Conservation (phyloP, 805 yeast species). For the Nakazawaea sp. region DNA sequence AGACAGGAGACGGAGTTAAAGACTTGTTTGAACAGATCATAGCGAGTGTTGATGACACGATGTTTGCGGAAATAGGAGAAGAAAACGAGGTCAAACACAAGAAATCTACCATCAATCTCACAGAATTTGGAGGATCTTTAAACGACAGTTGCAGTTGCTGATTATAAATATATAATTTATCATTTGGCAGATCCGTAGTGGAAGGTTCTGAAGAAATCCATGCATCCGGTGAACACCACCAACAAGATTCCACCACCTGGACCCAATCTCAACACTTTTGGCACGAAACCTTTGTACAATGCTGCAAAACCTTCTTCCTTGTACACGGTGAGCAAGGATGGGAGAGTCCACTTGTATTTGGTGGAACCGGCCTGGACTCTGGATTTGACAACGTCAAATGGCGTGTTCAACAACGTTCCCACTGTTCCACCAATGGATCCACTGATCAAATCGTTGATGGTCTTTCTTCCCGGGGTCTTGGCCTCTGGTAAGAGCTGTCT, state of each 20-base stretch:
- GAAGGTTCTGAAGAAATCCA: constrained; percentile 83
- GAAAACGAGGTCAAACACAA: constrained; percentile 1
- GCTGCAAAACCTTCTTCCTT: constrained; percentile 91
- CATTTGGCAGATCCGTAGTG: too few relatives aligned
- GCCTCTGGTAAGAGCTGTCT: constrained; percentile 76
- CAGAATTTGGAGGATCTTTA: not conserved
- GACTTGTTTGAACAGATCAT: constrained; percentile 32
- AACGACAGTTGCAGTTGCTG: constrained; percentile 5
- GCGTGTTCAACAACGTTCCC: constrained; percentile 94
- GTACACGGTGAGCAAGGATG: constrained; percentile 65
- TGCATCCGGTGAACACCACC: constrained; percentile 91
- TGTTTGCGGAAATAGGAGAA: constrained; percentile 19
- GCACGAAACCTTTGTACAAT: constrained; percentile 91
- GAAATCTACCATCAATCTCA: not conserved
- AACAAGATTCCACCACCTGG: constrained; percentile 99
- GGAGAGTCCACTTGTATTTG: constrained; percentile 89
- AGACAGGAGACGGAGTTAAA: constrained; percentile 55
- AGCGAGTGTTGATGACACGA: constrained; percentile 19
- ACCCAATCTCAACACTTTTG: constrained; percentile 94
- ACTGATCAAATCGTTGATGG: constrained; percentile 79
- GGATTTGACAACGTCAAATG: constrained; percentile 95
- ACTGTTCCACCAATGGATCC: constrained; percentile 97
- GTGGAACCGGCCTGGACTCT: constrained; percentile 90
- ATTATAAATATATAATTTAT: too few relatives aligned
- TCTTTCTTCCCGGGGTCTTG: constrained; percentile 61